A percentile compares a stretch with the other conserved stretches of the same genome.
Conservation (phyloP, 768 basidiomycete genomes). For the Auricularia sp. region DNA sequence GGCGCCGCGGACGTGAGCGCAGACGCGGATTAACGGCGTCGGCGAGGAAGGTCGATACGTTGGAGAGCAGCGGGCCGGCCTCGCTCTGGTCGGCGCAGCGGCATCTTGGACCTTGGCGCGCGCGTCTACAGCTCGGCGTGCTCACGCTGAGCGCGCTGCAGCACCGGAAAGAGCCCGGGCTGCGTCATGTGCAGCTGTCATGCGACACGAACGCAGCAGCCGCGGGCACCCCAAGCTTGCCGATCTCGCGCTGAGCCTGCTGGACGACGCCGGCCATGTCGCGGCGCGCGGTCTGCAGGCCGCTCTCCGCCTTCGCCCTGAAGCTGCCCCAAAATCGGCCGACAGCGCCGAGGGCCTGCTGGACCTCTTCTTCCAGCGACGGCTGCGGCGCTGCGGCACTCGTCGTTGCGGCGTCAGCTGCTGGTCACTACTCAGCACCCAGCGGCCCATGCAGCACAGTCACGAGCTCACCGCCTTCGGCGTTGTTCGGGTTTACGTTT, state of each 20-base stretch:
- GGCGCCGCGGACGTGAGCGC: too few species aligned
- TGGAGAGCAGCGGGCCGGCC: conserved; percentile 27
- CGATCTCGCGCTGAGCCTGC: conserved; percentile 72
- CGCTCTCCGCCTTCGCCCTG: conserved; percentile 71
- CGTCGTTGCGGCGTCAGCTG: conserved; percentile 25
- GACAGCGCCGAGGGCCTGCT: conserved; percentile 80
- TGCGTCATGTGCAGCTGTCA: too few species aligned
- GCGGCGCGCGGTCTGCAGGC: conserved; percentile 57
- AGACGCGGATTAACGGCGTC: conserved; percentile 64
- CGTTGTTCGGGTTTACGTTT: neutral
- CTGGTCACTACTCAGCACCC: neutral
- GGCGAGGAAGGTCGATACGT: conserved; percentile 37
- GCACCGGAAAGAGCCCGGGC: too few species aligned
- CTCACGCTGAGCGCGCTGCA: conserved; percentile 58
- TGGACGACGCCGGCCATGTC: conserved; percentile 63
- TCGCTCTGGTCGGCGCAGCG: conserved; percentile 39
- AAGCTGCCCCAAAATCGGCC: conserved; percentile 87
- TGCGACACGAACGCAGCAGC: neutral
- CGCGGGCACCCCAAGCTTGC: conserved; percentile 41
- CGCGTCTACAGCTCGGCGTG: conserved; percentile 46
- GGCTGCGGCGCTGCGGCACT: conserved; percentile 44
- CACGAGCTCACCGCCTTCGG: neutral
- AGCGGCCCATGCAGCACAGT: too few species aligned
- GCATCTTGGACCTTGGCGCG: conserved; percentile 12
- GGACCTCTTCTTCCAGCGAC: conserved; percentile 77